phyloP scores from a whole-genome alignment of 2,329 filamentous ascomycete genomes.

The Xylariaceae sp. region DNA sequence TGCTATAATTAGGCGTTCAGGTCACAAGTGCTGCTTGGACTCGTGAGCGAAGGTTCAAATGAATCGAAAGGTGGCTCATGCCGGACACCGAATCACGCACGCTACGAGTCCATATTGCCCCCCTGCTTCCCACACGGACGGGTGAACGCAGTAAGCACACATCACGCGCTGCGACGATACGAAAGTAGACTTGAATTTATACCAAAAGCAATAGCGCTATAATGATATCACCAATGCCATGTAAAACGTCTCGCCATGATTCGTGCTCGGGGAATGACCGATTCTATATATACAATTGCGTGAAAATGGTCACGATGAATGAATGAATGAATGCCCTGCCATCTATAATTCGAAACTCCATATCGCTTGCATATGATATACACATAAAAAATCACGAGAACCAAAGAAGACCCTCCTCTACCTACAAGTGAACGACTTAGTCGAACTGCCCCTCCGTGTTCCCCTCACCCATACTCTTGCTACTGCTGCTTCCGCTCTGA shows the following conservation, averaged over 20 bases:
- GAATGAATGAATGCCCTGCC: background rate
- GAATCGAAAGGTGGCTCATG: background rate
- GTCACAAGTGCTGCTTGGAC: background rate
- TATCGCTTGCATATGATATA: background rate
- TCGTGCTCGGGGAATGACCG: background rate
- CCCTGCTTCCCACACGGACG: background rate
- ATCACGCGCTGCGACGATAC: background rate
- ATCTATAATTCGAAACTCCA: background rate
- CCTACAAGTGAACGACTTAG: slow-evolving; percentile 9
- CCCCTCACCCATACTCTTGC: slow-evolving; percentile 87
- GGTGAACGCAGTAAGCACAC: background rate
- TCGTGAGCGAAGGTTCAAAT: background rate
- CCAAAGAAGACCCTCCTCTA: background rate
- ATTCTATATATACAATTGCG: background rate
- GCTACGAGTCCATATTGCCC: background rate
- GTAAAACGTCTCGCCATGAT: background rate
- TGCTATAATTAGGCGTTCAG: background rate
- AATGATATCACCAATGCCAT: background rate
- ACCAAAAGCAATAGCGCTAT: background rate
- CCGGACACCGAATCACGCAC: background rate
- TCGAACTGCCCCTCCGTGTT: slow-evolving; percentile 74
- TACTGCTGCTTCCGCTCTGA: slow-evolving; percentile 83
- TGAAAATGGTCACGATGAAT: background rate
- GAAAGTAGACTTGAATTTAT: background rate
- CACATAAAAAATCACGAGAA: background rate